These are phyloP conservation scores for Paramecium pentaurelia DNA, from an alignment of 73 alveolate genomes.

Conservation along the genomic window DNA sequence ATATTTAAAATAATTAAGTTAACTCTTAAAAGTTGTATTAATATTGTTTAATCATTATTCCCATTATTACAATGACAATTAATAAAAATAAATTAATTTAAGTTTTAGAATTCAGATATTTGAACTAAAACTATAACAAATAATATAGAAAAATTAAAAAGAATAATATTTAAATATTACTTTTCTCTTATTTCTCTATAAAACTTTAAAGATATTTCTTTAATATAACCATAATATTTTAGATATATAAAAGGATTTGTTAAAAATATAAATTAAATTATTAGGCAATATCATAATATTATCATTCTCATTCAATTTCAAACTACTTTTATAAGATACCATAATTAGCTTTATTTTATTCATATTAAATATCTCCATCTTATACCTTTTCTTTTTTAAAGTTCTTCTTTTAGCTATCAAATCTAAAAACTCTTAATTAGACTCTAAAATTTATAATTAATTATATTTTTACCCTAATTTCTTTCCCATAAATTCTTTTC, in stretches of 20 bases:
- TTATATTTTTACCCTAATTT: background rate
- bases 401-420: background rate
- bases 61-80: no score
- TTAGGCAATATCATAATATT: background rate
- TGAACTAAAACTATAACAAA: no score
- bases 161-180: no score
- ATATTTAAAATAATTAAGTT: no score
- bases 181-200: no score
- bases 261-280: background rate
- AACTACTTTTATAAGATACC: background rate
- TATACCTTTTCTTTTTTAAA: background rate
- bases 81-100: no score
- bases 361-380: background rate
- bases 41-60: no score
- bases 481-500: slow-evolving; percentile 27
- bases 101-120: no score
- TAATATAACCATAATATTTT: no score
- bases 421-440: background rate
- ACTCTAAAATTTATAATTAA: background rate
- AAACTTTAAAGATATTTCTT: no score
- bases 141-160: no score
- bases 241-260: background rate
- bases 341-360: background rate
- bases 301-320: background rate
- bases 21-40: background rate